Conservation (phyloP, 306 rosid species). For the Vigna reflexopilosa region DNA sequence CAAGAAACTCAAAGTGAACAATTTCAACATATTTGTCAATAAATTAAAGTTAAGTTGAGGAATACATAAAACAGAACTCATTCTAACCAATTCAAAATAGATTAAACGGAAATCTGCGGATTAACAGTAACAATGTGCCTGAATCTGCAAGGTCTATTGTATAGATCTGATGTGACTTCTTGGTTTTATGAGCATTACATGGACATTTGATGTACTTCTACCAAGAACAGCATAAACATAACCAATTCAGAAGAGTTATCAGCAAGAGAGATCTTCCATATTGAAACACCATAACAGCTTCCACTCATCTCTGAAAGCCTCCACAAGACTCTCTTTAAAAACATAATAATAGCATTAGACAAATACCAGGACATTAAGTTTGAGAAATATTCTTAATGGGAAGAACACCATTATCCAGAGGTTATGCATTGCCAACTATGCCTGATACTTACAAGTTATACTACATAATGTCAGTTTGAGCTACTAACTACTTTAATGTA, state of each 20-base stretch:
- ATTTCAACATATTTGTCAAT: conserved; percentile 1
- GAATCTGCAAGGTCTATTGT: not conserved
- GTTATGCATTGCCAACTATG: not conserved
- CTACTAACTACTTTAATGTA: not conserved
- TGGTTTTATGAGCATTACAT: not conserved
- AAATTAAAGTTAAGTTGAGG: not conserved
- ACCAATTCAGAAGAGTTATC: conserved; percentile 23
- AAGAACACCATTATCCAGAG: not conserved
- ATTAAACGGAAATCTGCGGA: not conserved
- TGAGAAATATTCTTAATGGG: not conserved
- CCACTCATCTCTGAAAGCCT: not conserved
- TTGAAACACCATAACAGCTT: not conserved
- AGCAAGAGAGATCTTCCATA: not conserved
- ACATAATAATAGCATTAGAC: not conserved
- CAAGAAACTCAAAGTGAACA: not conserved
- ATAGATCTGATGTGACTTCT: conserved; percentile 4
- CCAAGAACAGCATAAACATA: not conserved
- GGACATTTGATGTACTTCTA: not conserved
- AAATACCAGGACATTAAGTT: not conserved
- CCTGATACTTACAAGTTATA: not conserved
- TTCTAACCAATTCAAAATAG: not conserved
- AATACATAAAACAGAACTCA: not conserved
- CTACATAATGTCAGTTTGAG: not conserved
- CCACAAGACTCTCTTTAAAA: not conserved
- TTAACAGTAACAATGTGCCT: not conserved